Evolutionary conservation across 805 yeast species (phyloP), one percentile per base, ranked within the genome.

Genomic region (Kodamaea hsintzibuensis): DNA sequence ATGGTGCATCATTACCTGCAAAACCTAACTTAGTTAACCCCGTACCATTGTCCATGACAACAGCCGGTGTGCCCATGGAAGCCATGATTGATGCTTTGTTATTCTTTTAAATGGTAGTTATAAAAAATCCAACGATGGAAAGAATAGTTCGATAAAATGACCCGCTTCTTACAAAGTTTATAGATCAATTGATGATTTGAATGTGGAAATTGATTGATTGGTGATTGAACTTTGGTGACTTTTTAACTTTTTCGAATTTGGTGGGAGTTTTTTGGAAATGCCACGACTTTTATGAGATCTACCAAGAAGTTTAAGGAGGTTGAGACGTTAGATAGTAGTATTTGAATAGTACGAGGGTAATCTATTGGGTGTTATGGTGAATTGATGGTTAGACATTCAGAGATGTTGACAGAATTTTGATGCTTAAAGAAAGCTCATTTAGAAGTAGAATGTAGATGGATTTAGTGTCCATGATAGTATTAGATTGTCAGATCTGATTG

Each of bases 21-120:
- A 92, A 95, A 25, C 99, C 99, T 61, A 95, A 81, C 71, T 95
- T 95, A 68, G 99, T 95, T 63, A 92, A 80, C 60, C 99, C 99
- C 63, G 99, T 95, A 81, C 99, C 99, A 71, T 93, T 93, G 80
- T 91, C 97, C 97, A 91, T 91, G 70, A 91, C 96, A 78, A 91
- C 93, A 55, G 97, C 96, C 42, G 97, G 97, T 55, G 89, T 86
- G 60, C 85, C 85, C 73, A 84, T 75, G 67, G 82, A 78, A 43
- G 86, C 80, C 88, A 84, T 84, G 44, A 39, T 59, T 42, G 30
- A 25, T 49, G 30, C 35, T 30, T 30, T 30, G 10, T 2, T 9
- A 30, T 30, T 30, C 35, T 30, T 30, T 30, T 30, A 30, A 30
- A 10, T 8, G 5, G 4, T 5, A 30, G 35, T 30, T 30, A 30